Conservation (phyloP, 352 stramenopile species). For the Globisporangium cylindrosporum region DNA sequence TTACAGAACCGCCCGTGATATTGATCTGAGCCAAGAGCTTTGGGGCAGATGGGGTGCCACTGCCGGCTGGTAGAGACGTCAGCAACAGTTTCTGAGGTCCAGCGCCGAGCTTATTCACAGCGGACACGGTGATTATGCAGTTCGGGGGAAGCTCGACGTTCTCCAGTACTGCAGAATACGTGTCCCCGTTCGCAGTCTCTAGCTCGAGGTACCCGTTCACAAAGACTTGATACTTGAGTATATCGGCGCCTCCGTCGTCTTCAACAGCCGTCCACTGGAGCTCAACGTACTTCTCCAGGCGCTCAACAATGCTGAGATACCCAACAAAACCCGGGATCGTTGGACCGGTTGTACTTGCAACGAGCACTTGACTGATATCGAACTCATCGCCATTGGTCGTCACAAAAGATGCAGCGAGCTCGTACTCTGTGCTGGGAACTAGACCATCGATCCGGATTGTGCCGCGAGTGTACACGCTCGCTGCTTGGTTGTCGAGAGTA, state of each 20-base stretch:
- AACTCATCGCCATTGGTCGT: slow-evolving; percentile 29
- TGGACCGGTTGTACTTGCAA: slow-evolving; percentile 25
- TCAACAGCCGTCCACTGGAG: slow-evolving; percentile 41
- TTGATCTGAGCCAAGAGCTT: slow-evolving; percentile 10
- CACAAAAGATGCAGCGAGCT: slow-evolving; percentile 32
- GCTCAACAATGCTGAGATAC: slow-evolving; percentile 29
- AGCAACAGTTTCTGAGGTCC: slow-evolving; percentile 22
- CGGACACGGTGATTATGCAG: slow-evolving; percentile 32
- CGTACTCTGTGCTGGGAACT: slow-evolving; percentile 28
- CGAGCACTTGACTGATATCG: slow-evolving; percentile 24
- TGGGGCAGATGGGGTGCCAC: neutral
- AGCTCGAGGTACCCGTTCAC: slow-evolving; percentile 36
- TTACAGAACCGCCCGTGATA: slow-evolving; percentile 25
- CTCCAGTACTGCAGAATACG: slow-evolving; percentile 25
- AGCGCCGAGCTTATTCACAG: slow-evolving; percentile 33
- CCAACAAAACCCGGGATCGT: slow-evolving; percentile 38
- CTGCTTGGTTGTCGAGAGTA: slow-evolving; percentile 11
- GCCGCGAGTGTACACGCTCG: slow-evolving; percentile 33
- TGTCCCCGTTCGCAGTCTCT: slow-evolving; percentile 21
- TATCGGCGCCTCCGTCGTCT: slow-evolving; percentile 38
- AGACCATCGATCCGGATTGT: slow-evolving; percentile 36
- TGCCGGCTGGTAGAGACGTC: neutral
- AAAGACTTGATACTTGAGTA: slow-evolving; percentile 42
- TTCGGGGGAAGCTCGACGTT: neutral
- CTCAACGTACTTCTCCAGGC: slow-evolving; percentile 27